A percentile compares a stretch with the other conserved stretches of the same genome.
Conservation (phyloP, 1,139 yeast genomes). For the Hyphopichia buzzinii region DNA sequence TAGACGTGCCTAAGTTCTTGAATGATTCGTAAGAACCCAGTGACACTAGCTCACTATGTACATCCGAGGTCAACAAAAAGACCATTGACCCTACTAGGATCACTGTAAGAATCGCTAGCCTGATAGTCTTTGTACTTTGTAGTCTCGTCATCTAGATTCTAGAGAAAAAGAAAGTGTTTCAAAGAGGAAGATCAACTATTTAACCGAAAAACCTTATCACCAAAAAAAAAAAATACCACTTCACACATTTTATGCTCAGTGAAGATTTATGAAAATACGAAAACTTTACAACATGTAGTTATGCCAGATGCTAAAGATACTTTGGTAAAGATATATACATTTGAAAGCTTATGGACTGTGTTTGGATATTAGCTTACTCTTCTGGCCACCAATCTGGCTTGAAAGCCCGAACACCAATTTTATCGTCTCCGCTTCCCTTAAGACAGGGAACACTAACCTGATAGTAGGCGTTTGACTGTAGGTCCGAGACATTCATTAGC, state of each 20-base stretch:
- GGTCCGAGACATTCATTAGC: conserved; percentile 47
- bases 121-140: conserved; percentile 4
- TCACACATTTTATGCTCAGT: too few species aligned
- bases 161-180: too few species aligned
- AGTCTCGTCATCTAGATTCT: conserved; percentile 4
- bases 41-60: background rate
- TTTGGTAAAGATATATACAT: too few species aligned
- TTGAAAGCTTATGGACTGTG: too few species aligned
- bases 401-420: conserved; percentile 45
- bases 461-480: conserved; percentile 25
- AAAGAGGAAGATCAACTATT: too few species aligned
- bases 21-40: background rate
- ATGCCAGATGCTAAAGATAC: too few species aligned
- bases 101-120: conserved; percentile 2
- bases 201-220: too few species aligned
- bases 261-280: too few species aligned
- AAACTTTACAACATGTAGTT: too few species aligned
- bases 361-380: conserved; percentile 2
- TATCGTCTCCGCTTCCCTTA: conserved; percentile 12
- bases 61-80: conserved; percentile 1
- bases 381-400: conserved; percentile 71
- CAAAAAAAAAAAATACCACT: too few species aligned
- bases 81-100: conserved; percentile 2
- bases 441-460: conserved; percentile 30
- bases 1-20: background rate